These are phyloP conservation scores for Metschnikowia amazonensis DNA, from an alignment of 805 yeast species.

Conservation along the genomic window DNA sequence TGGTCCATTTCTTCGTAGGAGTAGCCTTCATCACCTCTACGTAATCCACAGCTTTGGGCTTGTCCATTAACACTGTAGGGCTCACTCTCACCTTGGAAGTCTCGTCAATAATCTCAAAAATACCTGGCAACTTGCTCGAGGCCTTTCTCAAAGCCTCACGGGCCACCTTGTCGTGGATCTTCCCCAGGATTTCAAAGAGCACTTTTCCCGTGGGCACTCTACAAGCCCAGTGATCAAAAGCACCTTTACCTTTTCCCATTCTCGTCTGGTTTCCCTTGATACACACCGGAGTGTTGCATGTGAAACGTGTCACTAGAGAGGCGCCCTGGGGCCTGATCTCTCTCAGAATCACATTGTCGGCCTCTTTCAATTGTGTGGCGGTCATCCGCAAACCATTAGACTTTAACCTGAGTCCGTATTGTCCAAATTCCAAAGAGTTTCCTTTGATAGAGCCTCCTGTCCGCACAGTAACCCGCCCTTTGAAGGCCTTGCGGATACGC, in stretches of 20 bases:
- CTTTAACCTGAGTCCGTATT: constrained; percentile 80
- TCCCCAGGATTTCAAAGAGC: constrained; percentile 77
- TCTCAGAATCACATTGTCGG: constrained; percentile 82
- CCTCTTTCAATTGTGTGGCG: constrained; percentile 87
- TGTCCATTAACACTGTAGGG: constrained; percentile 49
- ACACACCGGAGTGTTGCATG: constrained; percentile 86
- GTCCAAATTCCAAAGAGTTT: constrained; percentile 74
- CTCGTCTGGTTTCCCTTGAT: constrained; percentile 97
- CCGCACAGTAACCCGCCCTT: constrained; percentile 92
- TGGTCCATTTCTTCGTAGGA: constrained; percentile 65
- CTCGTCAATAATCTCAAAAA: constrained; percentile 74
- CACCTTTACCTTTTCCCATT: constrained; percentile 99
- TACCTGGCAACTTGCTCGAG: constrained; percentile 87
- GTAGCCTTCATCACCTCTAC: constrained; percentile 49
- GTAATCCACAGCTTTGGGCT: constrained; percentile 48
- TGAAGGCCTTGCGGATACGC: constrained; percentile 70
- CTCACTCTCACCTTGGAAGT: constrained; percentile 71
- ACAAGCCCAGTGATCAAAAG: constrained; percentile 94
- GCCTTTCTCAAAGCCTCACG: constrained; percentile 88
- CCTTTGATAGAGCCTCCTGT: constrained; percentile 94
- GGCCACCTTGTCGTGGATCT: constrained; percentile 84
- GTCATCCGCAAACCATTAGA: constrained; percentile 83
- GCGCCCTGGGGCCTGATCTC: constrained; percentile 78
- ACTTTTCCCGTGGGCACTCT: constrained; percentile 95
- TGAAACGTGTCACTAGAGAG: constrained; percentile 71